A percentile compares a stretch with the other conserved stretches of the same genome.
Conservation (phyloP, 352 stramenopile species). For the Globisporangium paroecandrum region DNA sequence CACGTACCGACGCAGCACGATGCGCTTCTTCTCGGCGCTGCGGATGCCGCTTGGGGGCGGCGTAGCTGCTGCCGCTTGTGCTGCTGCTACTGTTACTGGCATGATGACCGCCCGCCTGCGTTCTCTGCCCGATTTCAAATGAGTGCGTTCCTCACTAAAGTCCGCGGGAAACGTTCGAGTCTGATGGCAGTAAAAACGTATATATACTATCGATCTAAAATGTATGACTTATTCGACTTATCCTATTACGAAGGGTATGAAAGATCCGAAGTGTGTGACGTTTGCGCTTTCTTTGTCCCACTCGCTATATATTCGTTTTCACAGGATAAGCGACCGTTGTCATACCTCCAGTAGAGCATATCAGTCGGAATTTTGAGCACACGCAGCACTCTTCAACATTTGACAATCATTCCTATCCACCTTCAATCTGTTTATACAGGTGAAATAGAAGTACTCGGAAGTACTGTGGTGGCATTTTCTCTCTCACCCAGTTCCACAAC, state of each 20-base stretch:
- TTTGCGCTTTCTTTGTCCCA: background rate
- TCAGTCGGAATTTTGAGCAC: background rate
- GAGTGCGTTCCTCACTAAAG: background rate
- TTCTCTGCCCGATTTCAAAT: background rate
- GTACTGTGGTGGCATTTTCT: background rate
- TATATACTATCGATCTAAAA: background rate
- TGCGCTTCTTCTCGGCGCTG: conserved; percentile 12
- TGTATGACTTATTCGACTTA: background rate
- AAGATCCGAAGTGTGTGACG: background rate
- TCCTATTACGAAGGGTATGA: background rate
- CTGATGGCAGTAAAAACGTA: background rate
- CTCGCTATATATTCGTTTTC: background rate
- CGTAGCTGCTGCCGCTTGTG: background rate
- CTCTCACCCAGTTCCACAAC: background rate
- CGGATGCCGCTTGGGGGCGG: background rate
- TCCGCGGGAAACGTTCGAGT: background rate
- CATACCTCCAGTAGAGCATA: background rate
- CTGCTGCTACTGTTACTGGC: background rate
- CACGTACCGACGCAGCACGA: conserved; percentile 16
- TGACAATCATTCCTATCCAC: background rate
- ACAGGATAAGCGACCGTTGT: background rate
- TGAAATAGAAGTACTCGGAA: background rate
- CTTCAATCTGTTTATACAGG: background rate
- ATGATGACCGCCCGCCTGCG: background rate
- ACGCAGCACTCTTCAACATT: background rate